Evolutionary conservation across 1,284 basidiomycete species (phyloP).

Genomic region (Ustilago tritici): DNA sequence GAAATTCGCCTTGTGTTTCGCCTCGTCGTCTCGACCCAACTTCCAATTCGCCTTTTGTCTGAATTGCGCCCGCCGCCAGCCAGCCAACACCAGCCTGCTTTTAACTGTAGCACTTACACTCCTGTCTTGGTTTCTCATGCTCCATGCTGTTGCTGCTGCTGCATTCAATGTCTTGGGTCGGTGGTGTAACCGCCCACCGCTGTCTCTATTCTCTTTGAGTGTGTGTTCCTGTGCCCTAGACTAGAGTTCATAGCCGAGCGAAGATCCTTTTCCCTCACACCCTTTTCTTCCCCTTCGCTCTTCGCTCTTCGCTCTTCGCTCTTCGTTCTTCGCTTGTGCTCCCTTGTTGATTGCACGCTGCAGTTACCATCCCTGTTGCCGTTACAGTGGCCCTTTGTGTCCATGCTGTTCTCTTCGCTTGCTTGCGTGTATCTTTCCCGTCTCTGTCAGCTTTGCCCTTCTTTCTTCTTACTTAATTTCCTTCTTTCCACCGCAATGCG

Average conservation of each 20-base stretch:
- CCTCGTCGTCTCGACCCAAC: conserved; percentile 1
- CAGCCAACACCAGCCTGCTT: not conserved
- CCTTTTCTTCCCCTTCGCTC: not conserved
- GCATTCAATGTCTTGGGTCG: conserved; percentile 20
- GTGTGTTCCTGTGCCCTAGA: not conserved
- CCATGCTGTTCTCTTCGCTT: no score
- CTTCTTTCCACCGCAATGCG: not conserved
- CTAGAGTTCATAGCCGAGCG: conserved; percentile 26
- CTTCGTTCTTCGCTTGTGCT: not conserved
- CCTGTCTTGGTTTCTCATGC: not conserved
- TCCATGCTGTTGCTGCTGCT: not conserved
- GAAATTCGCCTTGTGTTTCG: not conserved
- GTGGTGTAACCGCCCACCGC: conserved; percentile 5
- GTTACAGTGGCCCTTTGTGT: not conserved
- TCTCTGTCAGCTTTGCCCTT: not conserved
- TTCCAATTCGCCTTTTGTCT: not conserved
- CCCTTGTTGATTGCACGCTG: conserved; percentile 4
- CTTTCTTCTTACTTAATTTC: not conserved
- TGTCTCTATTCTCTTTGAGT: not conserved
- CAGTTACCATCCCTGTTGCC: not conserved
- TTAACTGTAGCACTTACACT: not conserved
- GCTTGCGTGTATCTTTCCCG: not conserved
- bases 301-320: not conserved
- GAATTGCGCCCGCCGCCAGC: not conserved
- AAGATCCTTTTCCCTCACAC: conserved; percentile 18